Percentiles rank a stretch among this genome's conserved stretches.
Conservation (phyloP, 495 filamentous ascomycete genomes). For the Gamarada debralockiae region DNA sequence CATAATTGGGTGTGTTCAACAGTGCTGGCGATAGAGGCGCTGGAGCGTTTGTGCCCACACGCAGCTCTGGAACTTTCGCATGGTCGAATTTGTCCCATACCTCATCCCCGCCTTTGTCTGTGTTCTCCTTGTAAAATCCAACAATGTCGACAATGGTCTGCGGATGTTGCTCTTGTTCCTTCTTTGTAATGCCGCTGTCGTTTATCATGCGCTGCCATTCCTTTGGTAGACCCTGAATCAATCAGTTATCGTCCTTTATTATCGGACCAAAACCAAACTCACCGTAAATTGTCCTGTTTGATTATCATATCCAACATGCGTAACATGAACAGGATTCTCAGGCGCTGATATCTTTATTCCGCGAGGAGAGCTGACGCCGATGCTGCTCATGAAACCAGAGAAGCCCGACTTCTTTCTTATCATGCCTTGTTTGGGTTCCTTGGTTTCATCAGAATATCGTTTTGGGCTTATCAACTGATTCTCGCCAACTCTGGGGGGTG, state of each 20-base stretch:
- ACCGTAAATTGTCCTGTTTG: slow-evolving; percentile 96
- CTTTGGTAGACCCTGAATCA: slow-evolving; percentile 77
- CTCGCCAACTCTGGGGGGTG: slow-evolving; percentile 48
- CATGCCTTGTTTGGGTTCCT: slow-evolving; percentile 49
- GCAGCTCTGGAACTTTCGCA: slow-evolving; percentile 59
- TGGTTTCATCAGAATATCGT: slow-evolving; percentile 81
- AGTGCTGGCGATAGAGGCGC: slow-evolving; percentile 35
- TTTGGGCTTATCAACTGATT: slow-evolving; percentile 60
- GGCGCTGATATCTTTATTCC: slow-evolving; percentile 91
- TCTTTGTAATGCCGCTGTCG: slow-evolving; percentile 93
- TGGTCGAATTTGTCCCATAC: slow-evolving; percentile 95
- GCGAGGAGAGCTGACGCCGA: slow-evolving; percentile 83
- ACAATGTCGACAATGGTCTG: slow-evolving; percentile 94
- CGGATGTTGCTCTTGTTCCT: slow-evolving; percentile 92
- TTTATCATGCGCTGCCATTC: slow-evolving; percentile 96
- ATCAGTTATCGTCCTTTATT: slow-evolving; percentile 9
- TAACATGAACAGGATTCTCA: slow-evolving; percentile 96
- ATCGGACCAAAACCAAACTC: slow-evolving; percentile 33
- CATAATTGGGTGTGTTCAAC: slow-evolving; percentile 42
- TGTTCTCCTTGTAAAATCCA: slow-evolving; percentile 92
- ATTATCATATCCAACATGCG: slow-evolving; percentile 96
- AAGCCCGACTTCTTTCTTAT: slow-evolving; percentile 90
- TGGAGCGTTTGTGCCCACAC: slow-evolving; percentile 37
- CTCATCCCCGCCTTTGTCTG: slow-evolving; percentile 72
- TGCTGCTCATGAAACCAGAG: slow-evolving; percentile 84